phyloP scores from a whole-genome alignment of 306 rosid genomes.

The Adenanthera pavonina region DNA sequence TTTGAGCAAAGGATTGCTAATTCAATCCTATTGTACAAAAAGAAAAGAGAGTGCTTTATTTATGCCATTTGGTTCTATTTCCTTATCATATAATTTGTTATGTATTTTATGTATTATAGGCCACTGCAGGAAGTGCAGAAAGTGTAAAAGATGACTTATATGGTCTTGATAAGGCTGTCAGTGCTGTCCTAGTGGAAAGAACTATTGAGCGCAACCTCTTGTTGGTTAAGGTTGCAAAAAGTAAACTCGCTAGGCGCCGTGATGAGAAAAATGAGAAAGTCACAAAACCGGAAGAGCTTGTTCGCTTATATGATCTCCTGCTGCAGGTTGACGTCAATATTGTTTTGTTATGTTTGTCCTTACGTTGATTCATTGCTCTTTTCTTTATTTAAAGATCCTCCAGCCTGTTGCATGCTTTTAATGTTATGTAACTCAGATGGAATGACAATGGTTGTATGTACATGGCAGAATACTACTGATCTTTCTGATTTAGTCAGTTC shows the following conservation, averaged over 20 bases:
- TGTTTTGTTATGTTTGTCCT: constrained; percentile 13
- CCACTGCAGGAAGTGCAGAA: constrained; percentile 85
- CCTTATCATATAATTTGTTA: constrained; percentile 6
- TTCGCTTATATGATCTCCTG: constrained; percentile 88
- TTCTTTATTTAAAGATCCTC: constrained; percentile 26
- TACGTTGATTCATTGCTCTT: constrained; percentile 26
- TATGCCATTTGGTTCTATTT: constrained; percentile 19
- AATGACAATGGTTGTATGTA: constrained; percentile 39
- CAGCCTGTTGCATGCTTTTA: constrained; percentile 17
- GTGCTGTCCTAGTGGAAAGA: constrained; percentile 91
- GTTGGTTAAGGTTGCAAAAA: constrained; percentile 83
- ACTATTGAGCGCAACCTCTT: constrained; percentile 93
- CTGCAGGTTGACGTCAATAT: constrained; percentile 67
- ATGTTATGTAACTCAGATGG: constrained; percentile 31
- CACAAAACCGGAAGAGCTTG: constrained; percentile 99
- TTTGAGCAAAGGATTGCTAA: not conserved
- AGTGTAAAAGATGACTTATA: constrained; percentile 86
- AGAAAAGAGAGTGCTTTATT: not conserved
- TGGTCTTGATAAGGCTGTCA: constrained; percentile 98
- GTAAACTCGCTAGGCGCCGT: constrained; percentile 80
- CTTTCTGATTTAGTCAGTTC: constrained; percentile 95
- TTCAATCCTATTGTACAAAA: not conserved
- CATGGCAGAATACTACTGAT: constrained; percentile 88
- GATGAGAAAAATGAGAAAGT: constrained; percentile 92
- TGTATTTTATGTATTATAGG: constrained; percentile 54